Evolutionary conservation across 1,139 yeast species (phyloP).

Genomic region (Suhomyces maxii): DNA sequence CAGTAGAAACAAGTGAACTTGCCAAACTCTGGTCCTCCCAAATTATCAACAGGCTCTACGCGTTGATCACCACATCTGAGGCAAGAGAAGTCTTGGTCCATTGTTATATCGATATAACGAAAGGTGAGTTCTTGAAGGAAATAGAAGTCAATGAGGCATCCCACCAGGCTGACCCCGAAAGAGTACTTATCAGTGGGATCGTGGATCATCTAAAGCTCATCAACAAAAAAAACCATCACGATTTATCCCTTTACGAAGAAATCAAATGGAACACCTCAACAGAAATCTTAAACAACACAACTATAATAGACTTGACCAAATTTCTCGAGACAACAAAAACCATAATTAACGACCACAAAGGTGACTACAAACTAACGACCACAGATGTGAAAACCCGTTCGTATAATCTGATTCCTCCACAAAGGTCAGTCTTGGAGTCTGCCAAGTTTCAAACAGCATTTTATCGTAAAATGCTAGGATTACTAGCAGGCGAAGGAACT

Average conservation of each 20-base stretch:
- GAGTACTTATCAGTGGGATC: conserved; percentile 58
- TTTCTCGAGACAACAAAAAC: conserved; percentile 20
- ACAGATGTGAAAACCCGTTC: conserved; percentile 64
- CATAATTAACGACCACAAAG: conserved; percentile 18
- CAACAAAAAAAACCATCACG: conserved; percentile 16
- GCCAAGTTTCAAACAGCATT: conserved; percentile 60
- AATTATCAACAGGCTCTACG: conserved; percentile 33
- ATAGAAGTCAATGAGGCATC: background rate
- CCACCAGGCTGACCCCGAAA: conserved; percentile 9
- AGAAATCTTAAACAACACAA: conserved; percentile 13
- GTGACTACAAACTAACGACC: conserved; percentile 8
- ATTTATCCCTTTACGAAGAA: conserved; percentile 26
- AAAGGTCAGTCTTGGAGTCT: conserved; percentile 45
- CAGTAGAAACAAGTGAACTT: conserved; percentile 19
- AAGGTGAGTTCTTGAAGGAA: conserved; percentile 23
- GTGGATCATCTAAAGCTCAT: conserved; percentile 50
- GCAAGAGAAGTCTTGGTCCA: conserved; percentile 65
- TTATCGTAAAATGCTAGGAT: conserved; percentile 34
- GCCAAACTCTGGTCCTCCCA: conserved; percentile 37
- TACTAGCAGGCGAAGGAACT: conserved; percentile 12
- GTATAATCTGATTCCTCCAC: conserved; percentile 42
- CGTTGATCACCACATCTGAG: conserved; percentile 45
- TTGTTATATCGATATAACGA: conserved; percentile 42
- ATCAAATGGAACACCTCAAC: conserved; percentile 17
- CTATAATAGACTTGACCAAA: conserved; percentile 22